A percentile compares a stretch with the other conserved stretches of the same genome.
These are phyloP conservation scores for Aspergillus sergii DNA, from an alignment of 2,329 filamentous ascomycete genomes.

Conservation along the genomic window DNA sequence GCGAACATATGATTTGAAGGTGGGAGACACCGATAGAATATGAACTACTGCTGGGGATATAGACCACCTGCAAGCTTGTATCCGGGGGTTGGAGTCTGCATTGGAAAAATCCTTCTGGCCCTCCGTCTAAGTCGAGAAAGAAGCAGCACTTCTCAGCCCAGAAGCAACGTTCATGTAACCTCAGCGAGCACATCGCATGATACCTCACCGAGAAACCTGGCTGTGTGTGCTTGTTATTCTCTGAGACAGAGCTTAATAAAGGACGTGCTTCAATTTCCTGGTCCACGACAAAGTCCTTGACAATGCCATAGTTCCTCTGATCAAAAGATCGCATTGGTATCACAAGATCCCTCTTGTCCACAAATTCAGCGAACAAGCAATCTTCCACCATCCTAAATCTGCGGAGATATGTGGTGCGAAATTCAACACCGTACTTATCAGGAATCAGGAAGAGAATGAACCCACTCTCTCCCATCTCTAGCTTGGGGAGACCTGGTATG, in stretches of 20 bases:
- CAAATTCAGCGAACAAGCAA: slow-evolving; percentile 35
- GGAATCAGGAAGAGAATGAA: slow-evolving; percentile 34
- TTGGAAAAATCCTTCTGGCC: slow-evolving; percentile 29
- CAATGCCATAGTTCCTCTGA: slow-evolving; percentile 29
- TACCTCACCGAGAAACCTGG: slow-evolving; percentile 24
- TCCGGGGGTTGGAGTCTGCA: slow-evolving; percentile 19
- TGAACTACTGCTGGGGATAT: slow-evolving; percentile 15
- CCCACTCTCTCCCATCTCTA: slow-evolving; percentile 27
- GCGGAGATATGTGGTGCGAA: slow-evolving; percentile 30
- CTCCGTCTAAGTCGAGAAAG: slow-evolving; percentile 31
- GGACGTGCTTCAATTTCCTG: slow-evolving; percentile 23
- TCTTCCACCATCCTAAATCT: slow-evolving; percentile 29
- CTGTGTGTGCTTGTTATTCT: slow-evolving; percentile 8
- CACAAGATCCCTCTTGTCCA: slow-evolving; percentile 23
- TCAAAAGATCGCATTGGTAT: slow-evolving; percentile 32
- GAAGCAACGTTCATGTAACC: slow-evolving; percentile 30
- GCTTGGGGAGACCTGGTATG: slow-evolving; percentile 32
- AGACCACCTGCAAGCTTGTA: slow-evolving; percentile 20
- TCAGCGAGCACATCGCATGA: slow-evolving; percentile 32
- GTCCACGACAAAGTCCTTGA: slow-evolving; percentile 34
- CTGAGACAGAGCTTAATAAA: not conserved
- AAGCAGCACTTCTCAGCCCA: slow-evolving; percentile 36
- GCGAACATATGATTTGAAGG: slow-evolving; percentile 28
- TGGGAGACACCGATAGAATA: slow-evolving; percentile 20
- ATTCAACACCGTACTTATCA: slow-evolving; percentile 29